These are phyloP conservation scores for Oenanthe sinensis DNA, from an alignment of 129 eudicot genomes.

Conservation along the genomic window DNA sequence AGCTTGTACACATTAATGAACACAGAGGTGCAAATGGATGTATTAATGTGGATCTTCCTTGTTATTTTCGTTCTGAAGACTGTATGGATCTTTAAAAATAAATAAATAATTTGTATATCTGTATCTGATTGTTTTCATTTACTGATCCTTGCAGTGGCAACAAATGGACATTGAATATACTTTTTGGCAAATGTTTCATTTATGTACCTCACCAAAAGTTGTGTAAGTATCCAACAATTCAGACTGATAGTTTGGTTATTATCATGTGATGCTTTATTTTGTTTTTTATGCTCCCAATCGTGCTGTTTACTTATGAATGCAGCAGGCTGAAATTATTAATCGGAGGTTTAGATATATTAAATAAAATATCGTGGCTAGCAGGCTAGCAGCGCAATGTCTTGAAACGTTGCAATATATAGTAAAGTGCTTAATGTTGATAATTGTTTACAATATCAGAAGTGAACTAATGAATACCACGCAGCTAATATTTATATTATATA, in stretches of 20 bases:
- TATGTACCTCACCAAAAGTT: slow-evolving; percentile 96
- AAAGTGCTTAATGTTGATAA: neutral
- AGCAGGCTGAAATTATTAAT: neutral
- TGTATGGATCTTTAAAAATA: neutral
- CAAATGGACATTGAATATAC: slow-evolving; percentile 99
- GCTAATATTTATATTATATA: neutral
- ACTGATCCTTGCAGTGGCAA: slow-evolving; percentile 71
- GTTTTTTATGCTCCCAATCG: neutral
- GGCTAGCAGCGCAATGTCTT: neutral
- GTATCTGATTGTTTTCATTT: neutral
- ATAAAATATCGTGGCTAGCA: neutral
- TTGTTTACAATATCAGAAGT: neutral
- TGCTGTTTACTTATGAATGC: neutral
- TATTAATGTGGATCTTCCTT: neutral
- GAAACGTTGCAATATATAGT: neutral
- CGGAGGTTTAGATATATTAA: neutral
- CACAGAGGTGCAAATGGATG: neutral
- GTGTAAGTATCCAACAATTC: slow-evolving; percentile 60
- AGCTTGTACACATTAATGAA: neutral
- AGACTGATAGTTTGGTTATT: slow-evolving; percentile 4
- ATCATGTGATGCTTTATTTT: neutral
- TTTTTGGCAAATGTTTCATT: slow-evolving; percentile 99
- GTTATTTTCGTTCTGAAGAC: slow-evolving; percentile 9
- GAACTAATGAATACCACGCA: neutral
- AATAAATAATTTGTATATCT: neutral